Evolutionary conservation across 2,329 filamentous ascomycete species (phyloP), one percentile per base, ranked within the genome.

Genomic region (Daldinia eschscholtzii): DNA sequence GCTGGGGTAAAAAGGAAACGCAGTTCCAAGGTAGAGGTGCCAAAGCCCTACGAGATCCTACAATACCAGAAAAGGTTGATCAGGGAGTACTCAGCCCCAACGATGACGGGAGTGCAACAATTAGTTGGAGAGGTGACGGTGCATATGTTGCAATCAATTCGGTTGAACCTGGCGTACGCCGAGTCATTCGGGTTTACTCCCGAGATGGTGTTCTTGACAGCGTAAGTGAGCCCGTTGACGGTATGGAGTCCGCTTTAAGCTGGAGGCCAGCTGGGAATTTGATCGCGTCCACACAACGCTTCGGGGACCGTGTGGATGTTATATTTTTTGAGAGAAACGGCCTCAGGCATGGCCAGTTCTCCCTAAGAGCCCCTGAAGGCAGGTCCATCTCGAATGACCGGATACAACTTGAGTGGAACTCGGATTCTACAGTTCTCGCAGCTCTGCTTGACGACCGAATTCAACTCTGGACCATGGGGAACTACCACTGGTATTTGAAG

Each of bases 401-500:
- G 57, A 90, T 97, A 61, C 81, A 83, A 30, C 83, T 99, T 13
- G 86, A 88, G 55, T 99, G 96, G 96, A 99, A 98, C 77, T 86
- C 89, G 4, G 95, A 99, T 78, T 99, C 96, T 0, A 95, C 91
- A 1, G 93, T 97, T 0, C 85, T 99, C 52, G 94, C 95, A 5
- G 90, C 98, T n/a, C 85, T 88, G 1, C 88, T 94, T 73, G 83
- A 84, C 35, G 88, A 94, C 71, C 87, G 89, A 63, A 83, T 96
- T n/a, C 96, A 99, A 77, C 83, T 99, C 1, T 99, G 96, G 96
- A 97, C 94, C 0, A 97, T 92, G 86, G 92, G 93, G 20, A 99
- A 99, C 79, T 99, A 99, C 74, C 93, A 98, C 78, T 99, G 96
- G 88, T 98, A 98, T 79, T 85, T 99, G 15, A 99, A 99, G 82